Evolutionary conservation across 2,329 filamentous ascomycete species (phyloP).

Genomic region (Pseudomassariella vexata): DNA sequence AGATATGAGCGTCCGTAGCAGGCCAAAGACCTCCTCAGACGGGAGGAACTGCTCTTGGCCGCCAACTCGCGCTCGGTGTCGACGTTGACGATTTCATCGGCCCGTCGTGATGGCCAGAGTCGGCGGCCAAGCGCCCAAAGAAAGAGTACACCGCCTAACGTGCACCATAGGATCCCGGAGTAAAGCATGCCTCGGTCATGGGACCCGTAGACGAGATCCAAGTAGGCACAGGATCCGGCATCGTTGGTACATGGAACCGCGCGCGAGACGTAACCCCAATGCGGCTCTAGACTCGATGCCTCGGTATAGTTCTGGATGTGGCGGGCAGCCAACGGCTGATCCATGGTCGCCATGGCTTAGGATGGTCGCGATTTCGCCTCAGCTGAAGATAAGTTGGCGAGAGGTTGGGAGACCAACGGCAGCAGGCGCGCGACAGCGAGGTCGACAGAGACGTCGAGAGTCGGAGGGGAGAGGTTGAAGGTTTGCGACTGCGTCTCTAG

Average conservation of each 20-base stretch:
- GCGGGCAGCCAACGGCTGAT: conserved; percentile 16
- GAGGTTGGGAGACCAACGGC: too few species aligned
- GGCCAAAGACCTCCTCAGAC: conserved; percentile 30
- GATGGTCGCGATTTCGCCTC: conserved; percentile 3
- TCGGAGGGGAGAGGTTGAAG: too few species aligned
- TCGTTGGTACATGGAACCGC: conserved; percentile 53
- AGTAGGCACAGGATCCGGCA: conserved; percentile 50
- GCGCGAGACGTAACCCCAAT: conserved; percentile 53
- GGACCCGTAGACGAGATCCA: conserved; percentile 43
- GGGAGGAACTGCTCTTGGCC: conserved; percentile 11
- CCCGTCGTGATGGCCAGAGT: conserved; percentile 15
- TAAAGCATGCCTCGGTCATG: conserved; percentile 47
- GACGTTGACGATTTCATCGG: conserved; percentile 15
- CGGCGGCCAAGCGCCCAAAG: conserved; percentile 32
- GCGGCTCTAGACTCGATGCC: conserved; percentile 30
- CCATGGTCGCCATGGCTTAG: conserved; percentile 16
- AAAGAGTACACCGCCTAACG: conserved; percentile 36
- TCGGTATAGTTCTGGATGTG: conserved; percentile 41
- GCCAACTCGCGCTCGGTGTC: conserved; percentile 12
- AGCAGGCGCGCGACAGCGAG: too few species aligned
- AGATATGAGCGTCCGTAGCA: conserved; percentile 44
- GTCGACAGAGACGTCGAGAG: too few species aligned
- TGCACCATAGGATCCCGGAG: conserved; percentile 43
- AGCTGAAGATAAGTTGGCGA: too few species aligned
- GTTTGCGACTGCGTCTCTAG: too few species aligned